phyloP scores from a whole-genome alignment of 345 rosid genomes.

The Kandelia obovata region DNA sequence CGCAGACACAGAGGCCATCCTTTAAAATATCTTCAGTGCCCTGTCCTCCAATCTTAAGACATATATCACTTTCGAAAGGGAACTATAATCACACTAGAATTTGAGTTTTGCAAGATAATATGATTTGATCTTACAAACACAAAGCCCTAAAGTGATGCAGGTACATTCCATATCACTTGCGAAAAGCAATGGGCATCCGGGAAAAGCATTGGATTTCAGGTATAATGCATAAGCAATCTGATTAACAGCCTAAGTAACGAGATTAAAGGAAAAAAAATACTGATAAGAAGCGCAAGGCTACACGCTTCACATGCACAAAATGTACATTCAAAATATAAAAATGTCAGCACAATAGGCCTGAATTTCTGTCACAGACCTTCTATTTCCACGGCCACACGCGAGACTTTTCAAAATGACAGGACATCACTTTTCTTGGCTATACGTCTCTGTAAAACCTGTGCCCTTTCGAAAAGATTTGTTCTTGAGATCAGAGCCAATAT shows the following conservation, averaged over 20 bases:
- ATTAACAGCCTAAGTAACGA: no score
- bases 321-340: background rate
- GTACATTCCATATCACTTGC: no score
- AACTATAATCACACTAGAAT: no score
- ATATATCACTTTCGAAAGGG: background rate
- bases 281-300: no score
- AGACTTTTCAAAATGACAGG: conserved; percentile 10
- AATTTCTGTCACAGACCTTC: background rate
- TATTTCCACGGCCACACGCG: background rate
- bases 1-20: background rate
- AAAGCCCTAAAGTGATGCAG: no score
- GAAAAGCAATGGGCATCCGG: no score
- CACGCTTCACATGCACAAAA: background rate
- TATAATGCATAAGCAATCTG: no score
- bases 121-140: no score
- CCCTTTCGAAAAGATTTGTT: conserved; percentile 2
- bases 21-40: background rate
- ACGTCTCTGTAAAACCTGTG: conserved; percentile 3
- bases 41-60: background rate
- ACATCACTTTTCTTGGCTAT: conserved; percentile 9
- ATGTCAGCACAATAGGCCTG: background rate
- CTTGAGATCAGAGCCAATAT: conserved; percentile 5
- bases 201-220: no score
- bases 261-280: no score
- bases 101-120: no score